A percentile compares a stretch with the other conserved stretches of the same genome.
phyloP scores from a whole-genome alignment of 2,329 filamentous ascomycete species.

The Stemphylium vesicarium region DNA sequence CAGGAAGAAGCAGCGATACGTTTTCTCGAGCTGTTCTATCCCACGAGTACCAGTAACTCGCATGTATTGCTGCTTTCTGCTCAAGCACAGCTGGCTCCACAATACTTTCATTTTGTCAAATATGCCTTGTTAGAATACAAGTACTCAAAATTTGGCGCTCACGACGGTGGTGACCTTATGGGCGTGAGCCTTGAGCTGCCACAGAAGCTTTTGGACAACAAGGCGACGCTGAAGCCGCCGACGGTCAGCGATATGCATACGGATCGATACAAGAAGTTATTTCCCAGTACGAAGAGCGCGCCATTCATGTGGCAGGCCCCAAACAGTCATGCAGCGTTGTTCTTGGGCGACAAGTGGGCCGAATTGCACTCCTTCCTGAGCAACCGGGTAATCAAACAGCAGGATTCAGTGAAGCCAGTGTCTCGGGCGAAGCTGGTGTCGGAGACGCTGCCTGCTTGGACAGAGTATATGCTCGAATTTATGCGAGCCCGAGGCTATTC shows the following conservation, averaged over 20 bases:
- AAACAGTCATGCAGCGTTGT: constrained; percentile 79
- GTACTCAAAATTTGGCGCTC: constrained; percentile 64
- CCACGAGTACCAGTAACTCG: constrained; percentile 65
- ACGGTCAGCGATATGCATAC: constrained; percentile 46
- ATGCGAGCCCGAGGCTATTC: constrained; percentile 78
- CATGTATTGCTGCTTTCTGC: constrained; percentile 87
- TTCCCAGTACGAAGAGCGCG: constrained; percentile 47
- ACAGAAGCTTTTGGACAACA: constrained; percentile 66
- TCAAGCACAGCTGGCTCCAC: constrained; percentile 77
- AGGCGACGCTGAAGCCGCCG: constrained; percentile 61
- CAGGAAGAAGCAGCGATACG: constrained; percentile 75
- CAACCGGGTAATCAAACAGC: constrained; percentile 58
- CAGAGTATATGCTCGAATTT: constrained; percentile 78
- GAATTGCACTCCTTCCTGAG: constrained; percentile 84
- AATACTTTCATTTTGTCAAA: constrained; percentile 86
- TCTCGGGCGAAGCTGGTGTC: constrained; percentile 58
- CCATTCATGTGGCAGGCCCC: constrained; percentile 87
- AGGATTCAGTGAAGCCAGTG: constrained; percentile 28
- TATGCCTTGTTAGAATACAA: constrained; percentile 78
- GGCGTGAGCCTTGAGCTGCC: constrained; percentile 84
- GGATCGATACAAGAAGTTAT: constrained; percentile 35
- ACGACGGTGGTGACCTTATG: constrained; percentile 65
- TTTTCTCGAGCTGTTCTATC: constrained; percentile 89
- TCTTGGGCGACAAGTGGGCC: constrained; percentile 85
- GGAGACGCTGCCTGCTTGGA: constrained; percentile 74